phyloP scores from a whole-genome alignment of 2,329 filamentous ascomycete genomes.

The Ilyonectria destructans region DNA sequence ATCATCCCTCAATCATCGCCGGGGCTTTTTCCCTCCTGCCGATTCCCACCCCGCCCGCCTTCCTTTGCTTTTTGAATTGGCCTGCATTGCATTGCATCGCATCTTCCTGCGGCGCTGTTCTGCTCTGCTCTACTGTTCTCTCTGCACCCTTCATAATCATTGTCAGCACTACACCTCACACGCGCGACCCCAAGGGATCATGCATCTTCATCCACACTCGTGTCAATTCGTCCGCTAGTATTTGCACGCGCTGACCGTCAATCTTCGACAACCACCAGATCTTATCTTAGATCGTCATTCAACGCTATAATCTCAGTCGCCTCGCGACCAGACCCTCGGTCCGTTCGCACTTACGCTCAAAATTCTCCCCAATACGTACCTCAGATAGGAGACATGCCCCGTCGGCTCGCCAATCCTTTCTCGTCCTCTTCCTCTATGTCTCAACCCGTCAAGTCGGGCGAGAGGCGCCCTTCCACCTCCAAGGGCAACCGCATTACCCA shows the following conservation, averaged over 20 bases:
- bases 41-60: constrained; percentile 8
- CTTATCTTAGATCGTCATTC: constrained; percentile 12
- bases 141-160: constrained; percentile 5
- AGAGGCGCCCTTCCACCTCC: constrained; percentile 73
- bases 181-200: constrained; percentile 17
- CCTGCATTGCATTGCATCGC: constrained; percentile 19
- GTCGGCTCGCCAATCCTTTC: constrained; percentile 73
- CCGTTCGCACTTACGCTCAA: constrained; percentile 10
- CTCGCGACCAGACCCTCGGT: constrained; percentile 1
- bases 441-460: constrained; percentile 65
- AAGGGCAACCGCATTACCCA: constrained; percentile 86
- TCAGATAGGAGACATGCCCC: constrained; percentile 67
- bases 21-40: constrained; percentile 2
- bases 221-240: constrained; percentile 24
- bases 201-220: constrained; percentile 24
- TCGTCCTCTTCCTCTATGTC: constrained; percentile 66
- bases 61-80: constrained; percentile 13
- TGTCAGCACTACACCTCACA: neutral
- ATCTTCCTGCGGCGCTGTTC: constrained; percentile 10
- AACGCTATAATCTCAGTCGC: neutral
- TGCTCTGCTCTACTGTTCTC: constrained; percentile 14
- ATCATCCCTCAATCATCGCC: constrained; percentile 19
- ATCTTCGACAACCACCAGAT: constrained; percentile 26
- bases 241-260: constrained; percentile 29
- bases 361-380: constrained; percentile 24